Conservation (phyloP, 148 eudicot genomes). For the Rhododendron simsii region DNA sequence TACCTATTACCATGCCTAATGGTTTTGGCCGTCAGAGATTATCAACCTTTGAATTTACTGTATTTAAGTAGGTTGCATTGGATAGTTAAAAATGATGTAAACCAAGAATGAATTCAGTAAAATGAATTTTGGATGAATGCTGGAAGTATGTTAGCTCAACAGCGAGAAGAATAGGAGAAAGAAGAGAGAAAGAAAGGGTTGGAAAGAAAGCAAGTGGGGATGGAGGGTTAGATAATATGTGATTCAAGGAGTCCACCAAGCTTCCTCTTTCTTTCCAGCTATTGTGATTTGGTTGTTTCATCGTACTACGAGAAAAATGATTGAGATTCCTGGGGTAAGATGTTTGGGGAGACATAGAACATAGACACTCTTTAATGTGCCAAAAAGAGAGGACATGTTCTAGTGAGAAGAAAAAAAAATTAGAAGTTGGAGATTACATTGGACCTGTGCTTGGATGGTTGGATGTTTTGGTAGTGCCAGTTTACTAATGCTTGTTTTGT, state of each 20-base stretch:
- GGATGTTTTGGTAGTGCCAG: neutral
- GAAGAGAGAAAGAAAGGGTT: neutral
- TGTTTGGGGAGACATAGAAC: no score
- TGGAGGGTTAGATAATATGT: neutral
- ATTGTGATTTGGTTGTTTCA: neutral
- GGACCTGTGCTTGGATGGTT: neutral
- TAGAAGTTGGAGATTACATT: neutral
- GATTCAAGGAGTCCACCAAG: neutral
- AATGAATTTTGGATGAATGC: neutral
- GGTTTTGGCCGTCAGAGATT: neutral
- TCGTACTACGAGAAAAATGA: neutral
- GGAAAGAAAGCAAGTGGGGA: neutral
- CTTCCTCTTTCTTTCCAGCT: neutral
- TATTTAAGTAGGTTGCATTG: no score
- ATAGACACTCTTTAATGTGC: neutral
- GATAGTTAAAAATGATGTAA: no score
- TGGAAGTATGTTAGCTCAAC: neutral
- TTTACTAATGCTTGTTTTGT: neutral
- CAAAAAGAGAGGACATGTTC: neutral
- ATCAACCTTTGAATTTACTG: neutral
- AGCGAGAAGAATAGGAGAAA: neutral
- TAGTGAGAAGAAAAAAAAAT: neutral
- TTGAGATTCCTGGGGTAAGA: no score
- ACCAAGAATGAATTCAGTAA: no score
- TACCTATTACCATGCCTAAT: neutral